Evolutionary conservation across 495 filamentous ascomycete species (phyloP), one percentile per base, ranked within the genome.

Genomic region (Lindgomyces ingoldianus): DNA sequence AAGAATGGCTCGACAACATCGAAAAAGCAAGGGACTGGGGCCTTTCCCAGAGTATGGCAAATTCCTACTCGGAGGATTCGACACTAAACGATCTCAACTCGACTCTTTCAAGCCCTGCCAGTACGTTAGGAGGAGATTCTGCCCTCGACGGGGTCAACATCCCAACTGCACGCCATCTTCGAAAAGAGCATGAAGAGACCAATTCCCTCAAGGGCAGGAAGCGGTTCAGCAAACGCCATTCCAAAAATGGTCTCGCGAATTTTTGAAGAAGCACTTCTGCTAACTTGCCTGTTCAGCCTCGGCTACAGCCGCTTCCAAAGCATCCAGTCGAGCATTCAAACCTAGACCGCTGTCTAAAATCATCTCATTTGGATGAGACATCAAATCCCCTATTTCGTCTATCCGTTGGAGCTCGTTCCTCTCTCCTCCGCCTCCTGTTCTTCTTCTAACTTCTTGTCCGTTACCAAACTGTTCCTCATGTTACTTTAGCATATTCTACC

Each of bases 1-100:
- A 93, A 65, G 92, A 97, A 71, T 97, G 93, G 93, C 79, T 96
- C 41, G 92, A 95, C 65, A 84, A 82, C 39, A 78, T 97, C 41
- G 91, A 93, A 67, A 83, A 87, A 39, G 90, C 93, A 26, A 87
- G 86, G 69, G 92, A 96, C 58, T 82, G 93, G 68, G 91, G 89
- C 18, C 68, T 89, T 33, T 87, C 87, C 0, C 89, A 92, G 59
- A 87, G 83, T 68, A 78, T 84, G 49, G 76, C 79, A 29, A 84
- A 84, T 12, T 81, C 88, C 1, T 91, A 91, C 74, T 84, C 80
- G 53, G 83, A 82, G 49, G 89, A 91, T 22, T 86, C 87, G 49
- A 81, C 83, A 19, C 87, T 91, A 69, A 87, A 84, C 18, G 87
- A 92, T 64, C 81, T 91, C 50, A 84, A 84, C 14, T 90, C 89